Base-by-base conservation (phyloP, 2,329 filamentous ascomycete genomes). In the Ophiostoma triangulosporum region DNA sequence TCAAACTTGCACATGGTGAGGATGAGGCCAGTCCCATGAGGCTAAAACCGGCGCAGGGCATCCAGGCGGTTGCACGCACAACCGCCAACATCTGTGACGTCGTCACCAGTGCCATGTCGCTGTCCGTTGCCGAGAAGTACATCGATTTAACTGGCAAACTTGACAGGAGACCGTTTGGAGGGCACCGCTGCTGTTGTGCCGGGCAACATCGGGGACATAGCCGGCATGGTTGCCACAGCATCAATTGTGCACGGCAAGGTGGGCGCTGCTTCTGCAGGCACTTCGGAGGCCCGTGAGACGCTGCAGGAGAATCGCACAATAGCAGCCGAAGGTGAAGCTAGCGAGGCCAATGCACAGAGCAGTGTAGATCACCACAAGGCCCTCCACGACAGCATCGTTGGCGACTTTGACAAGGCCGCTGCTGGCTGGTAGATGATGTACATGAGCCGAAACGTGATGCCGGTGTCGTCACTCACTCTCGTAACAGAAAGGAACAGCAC, bases 211-310 rank as follows among this genome's bases (percentile, higher is more conserved):
- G 93, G 93, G 57, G 93, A 98, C 65, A 90, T 98, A 61, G 85
- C 88, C 53, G 82, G 88, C 61, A 95, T 98, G 90, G 96, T 98
- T 67, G 90, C 93, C 36, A 94, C 88, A 17, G 93, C 90, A 2
- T 82, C 98, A 75, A 86, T 89, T 53, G 90, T 98, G 17, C 98
- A 95, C 67, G 88, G 91, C 56, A 96, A 95, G 67, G 87, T 98
- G 45, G 88, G 81, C 61, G 80, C 91, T 63, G 80, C 83, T 1
- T 88, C 95, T 69, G 79, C 81, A 26, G 84, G 79, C 65, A 79
- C 81, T 6, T n/a, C n/a, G n/a, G 26, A 24, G 67, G 79, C 81
- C 4, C 75, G 75, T 59, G 73, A 74, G 62, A 55, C 70, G 2
- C 63, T 76, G 20, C 68, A 71, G 49, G 61, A 67, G 43, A 50